Evolutionary conservation across 2,329 filamentous ascomycete species (phyloP).

Genomic region (Cytospora paraplurivora): DNA sequence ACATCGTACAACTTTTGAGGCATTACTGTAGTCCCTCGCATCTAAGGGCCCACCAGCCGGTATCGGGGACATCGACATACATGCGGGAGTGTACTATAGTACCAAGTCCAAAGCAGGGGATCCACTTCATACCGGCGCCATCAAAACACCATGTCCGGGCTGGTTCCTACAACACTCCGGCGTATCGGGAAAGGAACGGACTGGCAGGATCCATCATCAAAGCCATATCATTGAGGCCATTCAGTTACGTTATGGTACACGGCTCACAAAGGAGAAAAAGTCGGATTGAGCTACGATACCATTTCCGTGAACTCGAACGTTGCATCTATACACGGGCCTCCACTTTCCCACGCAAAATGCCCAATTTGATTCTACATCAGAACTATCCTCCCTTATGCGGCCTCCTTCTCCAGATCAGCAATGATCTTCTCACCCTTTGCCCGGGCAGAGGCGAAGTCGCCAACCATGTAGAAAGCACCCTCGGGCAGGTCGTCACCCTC

Average conservation of each 20-base stretch:
- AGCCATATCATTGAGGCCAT: background rate
- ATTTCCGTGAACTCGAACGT: slow-evolving; percentile 53
- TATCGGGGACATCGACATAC: background rate
- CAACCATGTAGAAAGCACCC: slow-evolving; percentile 97
- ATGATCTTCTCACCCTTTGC: slow-evolving; percentile 99
- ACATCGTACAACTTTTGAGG: background rate
- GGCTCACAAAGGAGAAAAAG: slow-evolving; percentile 60
- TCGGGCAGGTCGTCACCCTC: slow-evolving; percentile 96
- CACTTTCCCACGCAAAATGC: slow-evolving; percentile 36
- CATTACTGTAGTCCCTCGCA: too few relatives aligned
- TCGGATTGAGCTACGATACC: slow-evolving; percentile 54
- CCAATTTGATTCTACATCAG: slow-evolving; percentile 37
- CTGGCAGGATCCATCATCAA: background rate
- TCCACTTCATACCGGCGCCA: background rate
- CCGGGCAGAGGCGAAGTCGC: slow-evolving; percentile 88
- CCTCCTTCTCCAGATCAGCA: slow-evolving; percentile 76
- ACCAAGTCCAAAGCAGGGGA: background rate
- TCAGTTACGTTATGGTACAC: slow-evolving; percentile 59
- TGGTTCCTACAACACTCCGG: background rate
- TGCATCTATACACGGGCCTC: slow-evolving; percentile 60
- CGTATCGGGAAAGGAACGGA: too few relatives aligned
- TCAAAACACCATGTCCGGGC: background rate
- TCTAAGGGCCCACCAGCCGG: too few relatives aligned
- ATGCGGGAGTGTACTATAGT: background rate
- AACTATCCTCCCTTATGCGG: slow-evolving; percentile 40